Evolutionary conservation across 768 basidiomycete genomes (phyloP).

Genomic region (Leucosporidium scottii): DNA sequence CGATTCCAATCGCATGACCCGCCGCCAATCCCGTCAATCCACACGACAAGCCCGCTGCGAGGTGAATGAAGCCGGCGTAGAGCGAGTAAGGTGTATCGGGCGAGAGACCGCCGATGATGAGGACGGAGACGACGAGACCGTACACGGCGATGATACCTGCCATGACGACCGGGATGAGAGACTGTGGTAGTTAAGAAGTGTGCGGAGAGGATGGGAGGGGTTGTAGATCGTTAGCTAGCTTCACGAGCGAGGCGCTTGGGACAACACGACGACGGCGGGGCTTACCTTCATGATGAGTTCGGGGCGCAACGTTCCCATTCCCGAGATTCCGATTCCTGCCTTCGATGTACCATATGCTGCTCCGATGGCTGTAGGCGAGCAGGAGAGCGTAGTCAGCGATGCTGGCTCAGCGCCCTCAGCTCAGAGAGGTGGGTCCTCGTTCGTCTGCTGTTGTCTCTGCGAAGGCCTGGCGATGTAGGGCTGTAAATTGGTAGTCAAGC

Average conservation of each 20-base stretch:
- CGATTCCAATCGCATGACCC: conserved; percentile 87
- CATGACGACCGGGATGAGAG: conserved; percentile 95
- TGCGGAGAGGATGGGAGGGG: background rate
- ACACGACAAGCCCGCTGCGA: conserved; percentile 84
- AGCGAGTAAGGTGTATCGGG: conserved; percentile 32
- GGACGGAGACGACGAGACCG: conserved; percentile 87
- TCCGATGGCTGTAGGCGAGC: conserved; percentile 59
- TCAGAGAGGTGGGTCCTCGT: background rate
- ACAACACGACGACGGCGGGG: conserved; percentile 33
- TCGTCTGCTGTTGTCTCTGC: conserved; percentile 12
- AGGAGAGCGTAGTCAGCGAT: background rate
- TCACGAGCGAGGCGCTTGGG: background rate
- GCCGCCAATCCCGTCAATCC: conserved; percentile 87
- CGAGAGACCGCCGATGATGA: conserved; percentile 60
- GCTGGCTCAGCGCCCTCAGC: background rate
- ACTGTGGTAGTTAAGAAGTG: conserved; percentile 48
- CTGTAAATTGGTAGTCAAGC: conserved; percentile 37
- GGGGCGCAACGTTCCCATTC: conserved; percentile 84
- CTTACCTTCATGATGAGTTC: conserved; percentile 99
- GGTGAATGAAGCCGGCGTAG: conserved; percentile 68
- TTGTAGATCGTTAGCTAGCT: background rate
- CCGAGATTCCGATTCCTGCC: conserved; percentile 93
- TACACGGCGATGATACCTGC: conserved; percentile 97
- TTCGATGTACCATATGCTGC: conserved; percentile 96
- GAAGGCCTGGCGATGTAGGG: conserved; percentile 4